phyloP scores from a whole-genome alignment of 2,329 filamentous ascomycete genomes.

The Epichloe bromicola region DNA sequence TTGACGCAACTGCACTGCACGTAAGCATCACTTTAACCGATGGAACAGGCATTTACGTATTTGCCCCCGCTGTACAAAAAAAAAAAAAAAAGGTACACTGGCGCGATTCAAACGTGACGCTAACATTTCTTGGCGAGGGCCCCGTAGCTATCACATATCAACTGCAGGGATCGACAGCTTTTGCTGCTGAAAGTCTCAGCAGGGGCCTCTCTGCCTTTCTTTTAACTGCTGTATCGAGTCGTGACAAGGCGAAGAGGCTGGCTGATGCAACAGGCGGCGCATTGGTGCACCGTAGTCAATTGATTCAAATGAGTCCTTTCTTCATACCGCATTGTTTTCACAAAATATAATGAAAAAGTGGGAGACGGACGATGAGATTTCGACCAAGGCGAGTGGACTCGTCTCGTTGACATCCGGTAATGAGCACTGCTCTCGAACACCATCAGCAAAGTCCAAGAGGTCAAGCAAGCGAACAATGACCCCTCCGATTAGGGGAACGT shows the following conservation, averaged over 20 bases:
- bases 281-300: background rate
- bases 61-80: background rate
- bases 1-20: no score
- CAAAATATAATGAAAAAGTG: slow-evolving; percentile 35
- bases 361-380: slow-evolving; percentile 51
- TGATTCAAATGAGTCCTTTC: background rate
- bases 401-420: slow-evolving; percentile 53
- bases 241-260: background rate
- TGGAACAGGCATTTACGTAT: background rate
- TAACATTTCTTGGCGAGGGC: background rate
- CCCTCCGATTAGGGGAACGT: slow-evolving; percentile 44
- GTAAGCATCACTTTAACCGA: no score
- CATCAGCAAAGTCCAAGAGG: slow-evolving; percentile 48
- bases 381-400: slow-evolving; percentile 35
- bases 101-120: background rate
- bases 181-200: background rate
- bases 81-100: no score
- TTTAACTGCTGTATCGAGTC: background rate
- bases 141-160: slow-evolving; percentile 4
- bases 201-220: slow-evolving; percentile 6
- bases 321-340: background rate
- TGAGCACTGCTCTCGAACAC: slow-evolving; percentile 55
- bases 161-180: slow-evolving; percentile 10
- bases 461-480: slow-evolving; percentile 53
- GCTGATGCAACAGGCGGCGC: background rate